phyloP scores from a whole-genome alignment of 1,139 yeast genomes.

The Suhomyces bribrorum region DNA sequence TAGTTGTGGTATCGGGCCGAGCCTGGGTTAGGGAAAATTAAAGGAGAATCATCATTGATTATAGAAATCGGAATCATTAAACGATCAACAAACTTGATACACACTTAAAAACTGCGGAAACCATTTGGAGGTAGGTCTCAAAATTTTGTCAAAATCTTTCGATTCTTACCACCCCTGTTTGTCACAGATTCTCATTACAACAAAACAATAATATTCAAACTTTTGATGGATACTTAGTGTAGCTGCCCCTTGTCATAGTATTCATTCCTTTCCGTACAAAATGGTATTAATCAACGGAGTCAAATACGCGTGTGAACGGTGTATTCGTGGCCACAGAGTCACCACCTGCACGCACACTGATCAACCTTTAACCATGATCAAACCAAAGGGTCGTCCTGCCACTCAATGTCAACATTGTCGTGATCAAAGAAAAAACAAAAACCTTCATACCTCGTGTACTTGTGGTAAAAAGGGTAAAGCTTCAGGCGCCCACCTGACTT shows the following conservation, averaged over 20 bases:
- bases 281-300: slow-evolving; percentile 92
- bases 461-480: slow-evolving; percentile 64
- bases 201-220: too few species aligned
- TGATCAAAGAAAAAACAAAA: slow-evolving; percentile 69
- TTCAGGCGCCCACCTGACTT: slow-evolving; percentile 46
- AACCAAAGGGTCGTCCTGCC: slow-evolving; percentile 94
- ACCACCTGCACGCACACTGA: slow-evolving; percentile 92
- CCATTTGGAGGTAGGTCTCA: too few species aligned
- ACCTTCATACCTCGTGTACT: slow-evolving; percentile 69
- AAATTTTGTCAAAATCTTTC: too few species aligned
- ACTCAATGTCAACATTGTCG: slow-evolving; percentile 90
- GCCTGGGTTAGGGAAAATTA: slow-evolving; percentile 8
- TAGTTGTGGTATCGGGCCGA: slow-evolving; percentile 13
- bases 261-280: slow-evolving; percentile 1
- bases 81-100: too few species aligned
- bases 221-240: background rate
- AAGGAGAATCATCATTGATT: too few species aligned
- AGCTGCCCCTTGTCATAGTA: background rate
- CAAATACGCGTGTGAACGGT: slow-evolving; percentile 93
- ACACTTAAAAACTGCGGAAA: too few species aligned
- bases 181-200: too few species aligned
- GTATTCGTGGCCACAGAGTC: slow-evolving; percentile 94
- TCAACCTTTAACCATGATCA: slow-evolving; percentile 86
- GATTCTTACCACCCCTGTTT: too few species aligned
- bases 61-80: too few species aligned